Evolutionary conservation across 805 yeast species (phyloP), one percentile per base, ranked within the genome.

Genomic region (Pichia phayaonensis): DNA sequence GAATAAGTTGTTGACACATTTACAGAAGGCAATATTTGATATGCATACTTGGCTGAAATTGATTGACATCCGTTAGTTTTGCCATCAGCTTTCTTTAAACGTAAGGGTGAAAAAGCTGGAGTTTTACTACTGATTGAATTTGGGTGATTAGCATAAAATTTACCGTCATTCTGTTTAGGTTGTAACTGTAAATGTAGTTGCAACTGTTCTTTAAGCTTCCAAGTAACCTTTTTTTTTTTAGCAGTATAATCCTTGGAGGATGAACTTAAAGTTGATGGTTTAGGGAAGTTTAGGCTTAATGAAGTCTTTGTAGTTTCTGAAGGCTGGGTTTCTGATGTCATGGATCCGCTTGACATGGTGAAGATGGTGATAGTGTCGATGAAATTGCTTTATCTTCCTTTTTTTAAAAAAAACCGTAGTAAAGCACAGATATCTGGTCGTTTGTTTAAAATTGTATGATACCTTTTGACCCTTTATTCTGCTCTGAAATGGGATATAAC

Each of bases 81-180:
- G 13, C 13, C 34, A 13, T 29, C n/a, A 3, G 13, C 4, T 29
- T 40, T 39, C 24, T 42, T 41, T 13, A 49, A 34, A 16, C 48
- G 48, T 36, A 49, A 42, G 4, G 51, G 48, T 11, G 51, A 44
- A 24, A 49, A 44, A 11, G 22, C 27, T 31, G 51, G 51, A 2
- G 47, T 44, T 18, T n/a, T 36, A 29, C 34, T 3, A 29, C n/a
- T 29, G 34, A 12, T 29, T 29, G n/a, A 15, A 7, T n/a, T 29
- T 12, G 34, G 3, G 7, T 29, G 34, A 13, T 29, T 29, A 4
- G 34, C 34, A 12, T 29, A 29, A 13, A 13, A 29, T 29, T 29
- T 29, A 29, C 34, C 34, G 12, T 29, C 34, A 29, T 29, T 29
- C n/a, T 29, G 34, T 12, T 29, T 29, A 13, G 34, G 34, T 29